phyloP scores from a whole-genome alignment of 179 eudicot genomes.

The Monotropa hypopitys region DNA sequence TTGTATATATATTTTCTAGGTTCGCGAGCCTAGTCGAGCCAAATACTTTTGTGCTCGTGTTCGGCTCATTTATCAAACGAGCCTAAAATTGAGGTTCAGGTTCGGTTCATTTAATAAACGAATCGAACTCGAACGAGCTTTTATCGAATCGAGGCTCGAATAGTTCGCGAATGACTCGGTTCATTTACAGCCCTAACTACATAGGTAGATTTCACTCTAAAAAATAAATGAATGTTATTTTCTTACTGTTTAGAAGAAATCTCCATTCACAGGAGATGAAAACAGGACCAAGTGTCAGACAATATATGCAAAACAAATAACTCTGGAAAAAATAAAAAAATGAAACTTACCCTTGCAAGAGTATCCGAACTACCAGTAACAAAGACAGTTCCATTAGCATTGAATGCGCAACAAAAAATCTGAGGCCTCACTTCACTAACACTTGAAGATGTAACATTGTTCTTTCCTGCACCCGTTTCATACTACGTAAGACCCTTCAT shows the following conservation, averaged over 20 bases:
- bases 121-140: too few relatives aligned
- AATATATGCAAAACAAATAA: neutral
- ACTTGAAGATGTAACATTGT: slow-evolving; percentile 20
- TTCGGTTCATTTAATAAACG: too few relatives aligned
- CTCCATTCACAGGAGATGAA: neutral
- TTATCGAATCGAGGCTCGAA: too few relatives aligned
- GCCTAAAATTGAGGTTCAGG: too few relatives aligned
- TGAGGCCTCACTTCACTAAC: slow-evolving; percentile 19
- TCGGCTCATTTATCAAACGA: too few relatives aligned
- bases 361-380: slow-evolving; percentile 98
- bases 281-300: slow-evolving; percentile 4
- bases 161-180: too few relatives aligned
- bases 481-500: neutral
- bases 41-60: too few relatives aligned
- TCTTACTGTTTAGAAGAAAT: neutral
- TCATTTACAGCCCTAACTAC: too few relatives aligned
- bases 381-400: slow-evolving; percentile 88
- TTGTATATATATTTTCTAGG: too few relatives aligned
- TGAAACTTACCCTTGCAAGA: slow-evolving; percentile 61
- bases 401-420: slow-evolving; percentile 77
- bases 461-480: slow-evolving; percentile 38
- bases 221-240: neutral
- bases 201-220: neutral
- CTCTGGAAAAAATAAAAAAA: neutral
- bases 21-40: too few relatives aligned